Percentiles rank a stretch among this genome's conserved stretches.
Evolutionary conservation across 768 basidiomycete genomes (phyloP).

Genomic region (Mycena galericulata): DNA sequence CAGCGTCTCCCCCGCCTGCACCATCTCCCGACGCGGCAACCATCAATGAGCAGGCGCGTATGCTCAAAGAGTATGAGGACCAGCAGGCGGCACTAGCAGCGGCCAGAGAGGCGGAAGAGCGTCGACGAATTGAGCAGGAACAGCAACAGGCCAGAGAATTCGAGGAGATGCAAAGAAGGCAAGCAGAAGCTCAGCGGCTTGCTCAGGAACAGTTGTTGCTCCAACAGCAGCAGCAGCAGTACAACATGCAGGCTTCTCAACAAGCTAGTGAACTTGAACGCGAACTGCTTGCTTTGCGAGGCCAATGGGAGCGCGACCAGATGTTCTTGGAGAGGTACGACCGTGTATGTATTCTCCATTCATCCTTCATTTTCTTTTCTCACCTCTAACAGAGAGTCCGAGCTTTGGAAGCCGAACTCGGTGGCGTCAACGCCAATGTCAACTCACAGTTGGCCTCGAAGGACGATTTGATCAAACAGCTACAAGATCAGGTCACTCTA

Average conservation of each 20-base stretch:
- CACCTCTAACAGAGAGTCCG: slow-evolving; percentile 84
- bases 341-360: slow-evolving; percentile 67
- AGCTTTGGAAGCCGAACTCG: slow-evolving; percentile 91
- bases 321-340: slow-evolving; percentile 98
- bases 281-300: slow-evolving; percentile 91
- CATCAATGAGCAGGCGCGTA: slow-evolving; percentile 90
- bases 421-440: slow-evolving; percentile 78
- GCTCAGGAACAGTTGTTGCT: slow-evolving; percentile 92
- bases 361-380: slow-evolving; percentile 3
- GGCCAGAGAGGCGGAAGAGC: slow-evolving; percentile 87
- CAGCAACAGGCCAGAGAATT: slow-evolving; percentile 88
- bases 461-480: slow-evolving; percentile 94
- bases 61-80: slow-evolving; percentile 96
- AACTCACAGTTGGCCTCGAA: slow-evolving; percentile 90
- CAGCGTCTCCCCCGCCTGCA: slow-evolving; percentile 78
- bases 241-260: slow-evolving; percentile 76
- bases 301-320: slow-evolving; percentile 98
- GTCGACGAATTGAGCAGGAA: slow-evolving; percentile 80
- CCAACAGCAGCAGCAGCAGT: slow-evolving; percentile 85
- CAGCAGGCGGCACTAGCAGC: slow-evolving; percentile 91
- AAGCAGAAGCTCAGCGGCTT: slow-evolving; percentile 87
- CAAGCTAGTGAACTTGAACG: slow-evolving; percentile 88
- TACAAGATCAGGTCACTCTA: slow-evolving; percentile 95
- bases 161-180: slow-evolving; percentile 87
- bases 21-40: slow-evolving; percentile 78